Evolutionary conservation across 805 yeast species (phyloP), one percentile per base, ranked within the genome.

Genomic region (Schwanniomyces yamadae): DNA sequence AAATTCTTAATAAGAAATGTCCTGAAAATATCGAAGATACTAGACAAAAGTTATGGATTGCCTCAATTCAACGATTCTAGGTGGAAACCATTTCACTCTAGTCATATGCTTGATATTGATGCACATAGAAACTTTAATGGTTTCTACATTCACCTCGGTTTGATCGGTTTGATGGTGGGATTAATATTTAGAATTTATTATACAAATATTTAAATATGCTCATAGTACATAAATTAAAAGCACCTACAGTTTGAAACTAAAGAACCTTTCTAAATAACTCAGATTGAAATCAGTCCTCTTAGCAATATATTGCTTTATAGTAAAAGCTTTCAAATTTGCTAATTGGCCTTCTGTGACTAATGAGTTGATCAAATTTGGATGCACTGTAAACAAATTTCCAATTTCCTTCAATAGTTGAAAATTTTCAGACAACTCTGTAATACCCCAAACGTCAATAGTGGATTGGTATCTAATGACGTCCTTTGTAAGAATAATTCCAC

Each of bases 381-480:
- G 93, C 12, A 87, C 95, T 0, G 95, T 82, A 57, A 82, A 90
- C 40, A 90, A 64, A 50, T 86, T 87, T 21, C 91, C 88, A 42
- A 90, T 75, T 47, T 89, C 96, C 54, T 88, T 77, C 43, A 90
- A 63, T 9, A 87, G 71, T 33, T 78, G 78, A 61, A 85, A 82
- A 39, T 74, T 73, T 22, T 80, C 84, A 4, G 79, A 64, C 19
- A 86, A 60, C 27, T 75, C 79, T 2, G 73, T 70, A 11, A 84
- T 68, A 6, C 69, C 63, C 91, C 93, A 87, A 28, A 70, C 71
- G 37, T 81, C 87, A 28, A 84, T 71, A 10, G 76, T 69, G 11
- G 75, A 69, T 55, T 87, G 91, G 52, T 82, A 86, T 30, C 84
- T 76, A 24, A 84, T 83, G 6, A 85, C 79, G 59, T 90, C 97